A percentile compares a stretch with the other conserved stretches of the same genome.
These are phyloP conservation scores for Bathelium albidoporum DNA, from an alignment of 495 filamentous ascomycete species.

Conservation along the genomic window DNA sequence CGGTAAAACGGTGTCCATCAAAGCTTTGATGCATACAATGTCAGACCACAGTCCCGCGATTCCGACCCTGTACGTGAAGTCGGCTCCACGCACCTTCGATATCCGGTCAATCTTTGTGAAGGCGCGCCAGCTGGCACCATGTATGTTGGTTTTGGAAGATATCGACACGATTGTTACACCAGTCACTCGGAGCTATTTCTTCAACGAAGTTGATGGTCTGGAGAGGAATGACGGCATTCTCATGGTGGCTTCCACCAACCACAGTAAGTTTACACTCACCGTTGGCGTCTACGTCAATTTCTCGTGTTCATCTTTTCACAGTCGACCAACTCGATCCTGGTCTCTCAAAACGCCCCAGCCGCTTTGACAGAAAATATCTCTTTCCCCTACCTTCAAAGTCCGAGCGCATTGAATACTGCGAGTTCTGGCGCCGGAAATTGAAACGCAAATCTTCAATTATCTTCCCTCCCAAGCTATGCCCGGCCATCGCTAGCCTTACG, in stretches of 20 bases:
- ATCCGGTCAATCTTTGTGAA: constrained; percentile 26
- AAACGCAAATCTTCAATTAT: constrained; percentile 10
- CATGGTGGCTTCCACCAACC: constrained; percentile 31
- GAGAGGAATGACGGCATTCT: constrained; percentile 36
- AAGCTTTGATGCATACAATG: constrained; percentile 54
- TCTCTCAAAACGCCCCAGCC: constrained; percentile 28
- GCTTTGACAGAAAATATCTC: constrained; percentile 33
- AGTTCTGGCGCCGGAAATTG: constrained; percentile 29
- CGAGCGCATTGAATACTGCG: constrained; percentile 26
- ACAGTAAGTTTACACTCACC: constrained; percentile 9
- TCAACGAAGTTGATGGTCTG: constrained; percentile 63
- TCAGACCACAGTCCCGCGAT: constrained; percentile 31
- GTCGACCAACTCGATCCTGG: constrained; percentile 28
- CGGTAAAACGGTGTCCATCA: constrained; percentile 61
- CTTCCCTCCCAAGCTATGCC: constrained; percentile 18
- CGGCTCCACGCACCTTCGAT: constrained; percentile 17
- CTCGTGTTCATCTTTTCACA: not conserved
- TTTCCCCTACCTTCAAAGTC: constrained; percentile 22
- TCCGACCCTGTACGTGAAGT: constrained; percentile 47
- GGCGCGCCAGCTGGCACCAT: constrained; percentile 32
- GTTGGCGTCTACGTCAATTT: not conserved
- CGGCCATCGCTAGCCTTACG: constrained; percentile 19
- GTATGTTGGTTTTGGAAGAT: constrained; percentile 53
- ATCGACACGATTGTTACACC: constrained; percentile 51
- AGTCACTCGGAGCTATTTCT: constrained; percentile 49